A percentile compares a stretch with the other conserved stretches of the same genome.
These are phyloP conservation scores for Kazachstania martiniae DNA, from an alignment of 805 yeast species.

Conservation along the genomic window DNA sequence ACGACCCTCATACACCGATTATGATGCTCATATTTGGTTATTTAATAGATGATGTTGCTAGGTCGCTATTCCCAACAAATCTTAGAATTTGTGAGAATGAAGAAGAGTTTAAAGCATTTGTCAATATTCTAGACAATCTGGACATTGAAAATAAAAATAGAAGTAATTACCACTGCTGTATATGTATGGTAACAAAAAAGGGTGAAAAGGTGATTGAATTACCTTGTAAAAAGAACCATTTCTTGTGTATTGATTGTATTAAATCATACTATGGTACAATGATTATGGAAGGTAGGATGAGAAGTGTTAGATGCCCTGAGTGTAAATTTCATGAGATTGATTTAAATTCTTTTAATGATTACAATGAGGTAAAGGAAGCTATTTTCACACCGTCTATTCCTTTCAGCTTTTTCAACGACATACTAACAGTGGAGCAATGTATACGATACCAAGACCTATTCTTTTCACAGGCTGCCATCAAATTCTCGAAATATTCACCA, in stretches of 20 bases:
- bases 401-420: conserved; percentile 24
- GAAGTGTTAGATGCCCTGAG: conserved; percentile 48
- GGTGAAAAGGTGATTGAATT: conserved; percentile 32
- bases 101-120: conserved; percentile 11
- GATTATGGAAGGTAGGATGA: conserved; percentile 39
- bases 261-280: conserved; percentile 31
- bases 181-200: conserved; percentile 41
- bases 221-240: conserved; percentile 33
- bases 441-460: conserved; percentile 32
- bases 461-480: conserved; percentile 32
- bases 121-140: conserved; percentile 16
- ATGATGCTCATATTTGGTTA: conserved; percentile 36
- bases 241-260: conserved; percentile 39
- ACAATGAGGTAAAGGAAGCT: conserved; percentile 25
- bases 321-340: conserved; percentile 23
- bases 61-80: conserved; percentile 7
- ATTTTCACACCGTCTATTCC: conserved; percentile 36
- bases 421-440: conserved; percentile 24
- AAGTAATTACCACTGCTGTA: conserved; percentile 40
- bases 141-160: conserved; percentile 23
- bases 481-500: conserved; percentile 36
- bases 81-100: conserved; percentile 5
- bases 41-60: conserved; percentile 20
- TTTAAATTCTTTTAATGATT: conserved; percentile 14
- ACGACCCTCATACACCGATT: conserved; percentile 24